A percentile compares a stretch with the other conserved stretches of the same genome.
Evolutionary conservation across 257 asterid genomes (phyloP).

Genomic region (Fraxinus excelsior): DNA sequence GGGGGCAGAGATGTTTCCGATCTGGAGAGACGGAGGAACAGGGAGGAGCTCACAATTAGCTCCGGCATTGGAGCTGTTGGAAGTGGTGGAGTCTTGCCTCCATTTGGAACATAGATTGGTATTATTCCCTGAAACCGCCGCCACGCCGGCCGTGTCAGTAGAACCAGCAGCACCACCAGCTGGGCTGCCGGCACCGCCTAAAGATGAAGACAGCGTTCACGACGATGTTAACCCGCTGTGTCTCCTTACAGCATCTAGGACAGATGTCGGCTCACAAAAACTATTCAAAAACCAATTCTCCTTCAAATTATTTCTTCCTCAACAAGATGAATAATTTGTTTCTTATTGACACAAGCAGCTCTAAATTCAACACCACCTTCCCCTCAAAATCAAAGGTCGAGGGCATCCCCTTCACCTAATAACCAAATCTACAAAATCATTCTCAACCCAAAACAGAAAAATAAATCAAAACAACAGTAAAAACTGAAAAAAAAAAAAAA

Average conservation of each 20-base stretch:
- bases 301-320: slow-evolving; percentile 10
- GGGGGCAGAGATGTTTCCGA: slow-evolving; percentile 32
- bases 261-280: slow-evolving; percentile 75
- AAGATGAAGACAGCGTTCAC: slow-evolving; percentile 86
- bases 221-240: slow-evolving; percentile 69
- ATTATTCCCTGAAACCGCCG: slow-evolving; percentile 64
- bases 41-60: slow-evolving; percentile 61
- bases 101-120: slow-evolving; percentile 67
- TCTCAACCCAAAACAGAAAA: slow-evolving; percentile 10
- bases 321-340: slow-evolving; percentile 18
- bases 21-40: slow-evolving; percentile 57
- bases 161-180: slow-evolving; percentile 55
- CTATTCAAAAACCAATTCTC: slow-evolving; percentile 36
- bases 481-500: slow-evolving; percentile 12
- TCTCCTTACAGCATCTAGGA: slow-evolving; percentile 74
- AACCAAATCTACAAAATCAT: slow-evolving; percentile 33
- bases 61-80: slow-evolving; percentile 76
- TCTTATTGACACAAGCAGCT: slow-evolving; percentile 28
- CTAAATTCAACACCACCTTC: slow-evolving; percentile 75
- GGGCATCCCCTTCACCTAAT: slow-evolving; percentile 94
- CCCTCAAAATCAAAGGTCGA: slow-evolving; percentile 90
- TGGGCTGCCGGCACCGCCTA: slow-evolving; percentile 47
- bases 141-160: slow-evolving; percentile 74
- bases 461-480: not conserved
- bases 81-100: slow-evolving; percentile 66